These are phyloP conservation scores for Talaromyces sp. DNA, from an alignment of 2,329 filamentous ascomycete species.

Conservation along the genomic window DNA sequence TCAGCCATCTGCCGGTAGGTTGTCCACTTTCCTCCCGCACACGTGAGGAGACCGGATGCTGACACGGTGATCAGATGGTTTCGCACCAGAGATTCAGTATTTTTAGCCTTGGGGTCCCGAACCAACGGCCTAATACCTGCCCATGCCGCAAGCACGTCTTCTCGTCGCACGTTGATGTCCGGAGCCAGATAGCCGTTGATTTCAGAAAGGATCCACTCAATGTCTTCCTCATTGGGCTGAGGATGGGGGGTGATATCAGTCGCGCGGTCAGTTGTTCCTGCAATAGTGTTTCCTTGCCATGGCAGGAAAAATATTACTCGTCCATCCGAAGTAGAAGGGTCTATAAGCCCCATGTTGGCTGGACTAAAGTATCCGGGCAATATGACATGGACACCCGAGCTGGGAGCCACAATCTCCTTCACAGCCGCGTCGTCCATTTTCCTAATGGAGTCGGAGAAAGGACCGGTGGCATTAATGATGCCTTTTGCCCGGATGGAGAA, in stretches of 20 bases:
- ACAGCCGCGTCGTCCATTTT: slow-evolving; percentile 72
- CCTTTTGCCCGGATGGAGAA: slow-evolving; percentile 72
- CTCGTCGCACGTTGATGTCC: slow-evolving; percentile 77
- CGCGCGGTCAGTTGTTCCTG: slow-evolving; percentile 78
- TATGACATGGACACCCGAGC: slow-evolving; percentile 79
- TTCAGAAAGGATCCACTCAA: slow-evolving; percentile 81
- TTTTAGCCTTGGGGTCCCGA: slow-evolving; percentile 77
- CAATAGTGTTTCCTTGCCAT: slow-evolving; percentile 90
- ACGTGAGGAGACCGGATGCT: slow-evolving; percentile 73
- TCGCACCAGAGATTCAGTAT: slow-evolving; percentile 80
- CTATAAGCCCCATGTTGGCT: slow-evolving; percentile 79
- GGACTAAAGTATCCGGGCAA: slow-evolving; percentile 84
- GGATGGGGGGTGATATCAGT: slow-evolving; percentile 68
- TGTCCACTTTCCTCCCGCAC: slow-evolving; percentile 87
- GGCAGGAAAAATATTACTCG: slow-evolving; percentile 90
- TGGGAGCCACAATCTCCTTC: slow-evolving; percentile 76
- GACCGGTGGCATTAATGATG: slow-evolving; percentile 82
- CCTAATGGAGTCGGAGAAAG: slow-evolving; percentile 78
- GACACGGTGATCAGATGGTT: slow-evolving; percentile 80
- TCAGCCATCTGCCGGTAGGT: slow-evolving; percentile 92
- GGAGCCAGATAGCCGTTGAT: slow-evolving; percentile 76
- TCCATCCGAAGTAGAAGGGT: slow-evolving; percentile 80
- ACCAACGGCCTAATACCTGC: slow-evolving; percentile 82
- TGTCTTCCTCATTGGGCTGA: slow-evolving; percentile 73
- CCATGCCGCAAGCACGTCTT: slow-evolving; percentile 87